Percentiles rank a stretch among this genome's conserved stretches.
phyloP scores from a whole-genome alignment of 768 basidiomycete species.

The Xerocomellus dryophilus region DNA sequence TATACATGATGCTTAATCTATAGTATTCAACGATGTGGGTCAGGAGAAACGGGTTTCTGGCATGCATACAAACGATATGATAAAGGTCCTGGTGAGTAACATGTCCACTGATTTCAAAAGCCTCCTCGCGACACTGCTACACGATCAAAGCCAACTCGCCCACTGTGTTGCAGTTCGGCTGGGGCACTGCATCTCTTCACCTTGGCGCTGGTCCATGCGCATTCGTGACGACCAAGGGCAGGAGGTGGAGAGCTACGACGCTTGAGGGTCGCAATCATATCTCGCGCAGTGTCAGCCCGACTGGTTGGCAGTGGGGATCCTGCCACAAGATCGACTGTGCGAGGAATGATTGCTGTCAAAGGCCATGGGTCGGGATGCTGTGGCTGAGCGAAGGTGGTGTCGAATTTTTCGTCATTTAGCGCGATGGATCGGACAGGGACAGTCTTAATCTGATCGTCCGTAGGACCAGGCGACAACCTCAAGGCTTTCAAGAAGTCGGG shows the following conservation, averaged over 20 bases:
- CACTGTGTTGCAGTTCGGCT: slow-evolving; percentile 48
- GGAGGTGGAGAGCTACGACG: slow-evolving; percentile 46
- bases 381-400: neutral
- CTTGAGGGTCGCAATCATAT: slow-evolving; percentile 64
- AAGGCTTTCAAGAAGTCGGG: slow-evolving; percentile 32
- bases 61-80: neutral
- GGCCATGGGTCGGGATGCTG: slow-evolving; percentile 36
- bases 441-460: slow-evolving; percentile 26
- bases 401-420: slow-evolving; percentile 3
- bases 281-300: slow-evolving; percentile 54
- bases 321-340: slow-evolving; percentile 40
- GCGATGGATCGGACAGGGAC: slow-evolving; percentile 38
- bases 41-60: neutral
- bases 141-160: slow-evolving; percentile 56
- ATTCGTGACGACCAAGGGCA: slow-evolving; percentile 12
- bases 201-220: slow-evolving; percentile 34
- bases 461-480: slow-evolving; percentile 13
- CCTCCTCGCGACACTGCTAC: slow-evolving; percentile 58
- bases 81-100: neutral
- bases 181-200: slow-evolving; percentile 62
- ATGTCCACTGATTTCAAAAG: slow-evolving; percentile 39
- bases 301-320: slow-evolving; percentile 48
- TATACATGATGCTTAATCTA: neutral
- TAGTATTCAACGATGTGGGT: neutral
- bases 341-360: slow-evolving; percentile 47